Conservation (phyloP, 306 rosid genomes). For the Canavalia ensiformis region DNA sequence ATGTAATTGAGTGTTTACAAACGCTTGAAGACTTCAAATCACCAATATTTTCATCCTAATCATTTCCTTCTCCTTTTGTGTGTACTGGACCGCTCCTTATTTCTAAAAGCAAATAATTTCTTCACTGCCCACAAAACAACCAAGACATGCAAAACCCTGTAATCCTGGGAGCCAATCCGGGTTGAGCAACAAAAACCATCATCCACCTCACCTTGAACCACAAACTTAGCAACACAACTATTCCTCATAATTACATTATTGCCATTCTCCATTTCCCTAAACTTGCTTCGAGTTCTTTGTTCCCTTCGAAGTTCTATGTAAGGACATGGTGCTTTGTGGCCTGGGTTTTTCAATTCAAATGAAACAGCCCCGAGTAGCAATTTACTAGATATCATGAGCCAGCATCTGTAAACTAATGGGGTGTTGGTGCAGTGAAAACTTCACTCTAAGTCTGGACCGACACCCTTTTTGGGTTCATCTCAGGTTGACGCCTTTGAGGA, state of each 20-base stretch:
- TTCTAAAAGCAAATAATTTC: conserved; percentile 62
- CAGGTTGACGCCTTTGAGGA: too few species aligned
- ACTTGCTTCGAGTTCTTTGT: too few species aligned
- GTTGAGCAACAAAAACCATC: conserved; percentile 61
- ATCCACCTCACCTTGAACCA: conserved; percentile 66
- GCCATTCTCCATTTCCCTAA: conserved; percentile 79
- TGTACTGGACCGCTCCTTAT: conserved; percentile 52
- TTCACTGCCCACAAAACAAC: conserved; percentile 73
- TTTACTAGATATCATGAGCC: too few species aligned
- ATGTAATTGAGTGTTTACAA: too few species aligned
- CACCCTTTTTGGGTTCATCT: too few species aligned
- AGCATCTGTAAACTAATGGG: too few species aligned
- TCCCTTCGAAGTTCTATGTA: too few species aligned
- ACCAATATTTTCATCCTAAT: conserved; percentile 67
- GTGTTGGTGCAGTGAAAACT: too few species aligned
- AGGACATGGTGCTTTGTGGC: too few species aligned
- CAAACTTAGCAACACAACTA: conserved; percentile 83
- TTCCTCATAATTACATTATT: conserved; percentile 73
- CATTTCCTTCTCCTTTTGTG: conserved; percentile 77
- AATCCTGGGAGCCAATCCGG: conserved; percentile 57
- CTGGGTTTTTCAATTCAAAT: too few species aligned
- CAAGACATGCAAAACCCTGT: conserved; percentile 62
- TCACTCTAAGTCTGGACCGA: too few species aligned
- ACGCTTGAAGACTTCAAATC: conserved; percentile 52
- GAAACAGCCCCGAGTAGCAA: too few species aligned